phyloP scores from a whole-genome alignment of 2,329 filamentous ascomycete species.

The Tolypocladium inflatum region DNA sequence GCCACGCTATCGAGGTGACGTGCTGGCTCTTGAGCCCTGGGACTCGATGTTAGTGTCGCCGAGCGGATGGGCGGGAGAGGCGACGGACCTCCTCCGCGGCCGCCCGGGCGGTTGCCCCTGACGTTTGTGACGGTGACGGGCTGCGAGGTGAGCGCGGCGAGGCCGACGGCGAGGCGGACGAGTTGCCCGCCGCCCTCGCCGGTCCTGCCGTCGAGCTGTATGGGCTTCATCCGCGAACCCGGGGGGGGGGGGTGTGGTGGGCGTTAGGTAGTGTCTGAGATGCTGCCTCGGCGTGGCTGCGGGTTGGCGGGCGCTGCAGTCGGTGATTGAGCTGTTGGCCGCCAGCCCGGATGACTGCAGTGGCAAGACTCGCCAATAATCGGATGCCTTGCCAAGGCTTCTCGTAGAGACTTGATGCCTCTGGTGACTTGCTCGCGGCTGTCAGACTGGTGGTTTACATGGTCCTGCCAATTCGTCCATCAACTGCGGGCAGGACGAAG shows the following conservation, averaged over 20 bases:
- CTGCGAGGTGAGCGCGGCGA: conserved; percentile 45
- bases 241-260: not conserved
- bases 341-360: no score
- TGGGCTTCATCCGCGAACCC: conserved; percentile 16
- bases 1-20: conserved; percentile 43
- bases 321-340: no score
- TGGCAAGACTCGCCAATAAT: no score
- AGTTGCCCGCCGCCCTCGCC: conserved; percentile 56
- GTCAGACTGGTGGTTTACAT: no score
- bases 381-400: no score
- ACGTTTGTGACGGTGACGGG: conserved; percentile 45
- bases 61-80: conserved; percentile 1
- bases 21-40: conserved; percentile 53
- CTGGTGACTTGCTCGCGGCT: no score
- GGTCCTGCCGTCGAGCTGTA: conserved; percentile 45
- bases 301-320: no score
- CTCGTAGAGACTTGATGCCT: no score
- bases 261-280: no score
- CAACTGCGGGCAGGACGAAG: no score
- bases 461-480: no score
- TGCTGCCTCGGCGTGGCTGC: no score
- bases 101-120: conserved; percentile 38
- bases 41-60: not conserved
- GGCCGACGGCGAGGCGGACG: conserved; percentile 43
- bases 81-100: conserved; percentile 16